Evolutionary conservation across 768 basidiomycete species (phyloP).

Genomic region (Calocera cornea): DNA sequence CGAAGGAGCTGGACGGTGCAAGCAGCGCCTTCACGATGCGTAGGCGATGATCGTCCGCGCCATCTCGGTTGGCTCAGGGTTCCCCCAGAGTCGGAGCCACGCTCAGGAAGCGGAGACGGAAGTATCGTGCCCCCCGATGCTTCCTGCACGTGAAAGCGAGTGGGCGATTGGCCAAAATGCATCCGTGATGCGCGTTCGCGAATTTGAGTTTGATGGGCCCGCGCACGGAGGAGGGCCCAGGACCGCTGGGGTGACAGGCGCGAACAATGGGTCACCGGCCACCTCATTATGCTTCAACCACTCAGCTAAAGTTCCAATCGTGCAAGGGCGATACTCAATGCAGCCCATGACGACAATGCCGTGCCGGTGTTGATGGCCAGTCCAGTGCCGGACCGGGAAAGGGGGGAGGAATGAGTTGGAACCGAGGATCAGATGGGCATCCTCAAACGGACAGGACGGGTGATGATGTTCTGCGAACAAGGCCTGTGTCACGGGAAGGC

Average conservation of each 20-base stretch:
- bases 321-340: not conserved
- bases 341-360: not conserved
- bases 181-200: not conserved
- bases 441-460: not conserved
- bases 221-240: not conserved
- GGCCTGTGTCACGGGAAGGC: not conserved
- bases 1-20: too few relatives aligned
- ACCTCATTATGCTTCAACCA: not conserved
- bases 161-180: too few relatives aligned
- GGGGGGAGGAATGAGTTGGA: not conserved
- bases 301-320: not conserved
- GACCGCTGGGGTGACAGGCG: not conserved
- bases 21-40: too few relatives aligned
- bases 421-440: not conserved
- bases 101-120: too few relatives aligned
- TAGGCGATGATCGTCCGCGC: too few relatives aligned
- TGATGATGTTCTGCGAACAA: not conserved
- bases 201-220: conserved; percentile 4
- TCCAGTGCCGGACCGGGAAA: not conserved
- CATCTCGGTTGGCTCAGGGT: too few relatives aligned
- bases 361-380: not conserved
- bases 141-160: too few relatives aligned
- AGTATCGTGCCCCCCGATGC: too few relatives aligned
- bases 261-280: not conserved
- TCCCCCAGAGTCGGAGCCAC: too few relatives aligned